A percentile compares a stretch with the other conserved stretches of the same genome.
These are phyloP conservation scores for Termitomyces sp. DNA, from an alignment of 768 basidiomycete species.

Conservation along the genomic window DNA sequence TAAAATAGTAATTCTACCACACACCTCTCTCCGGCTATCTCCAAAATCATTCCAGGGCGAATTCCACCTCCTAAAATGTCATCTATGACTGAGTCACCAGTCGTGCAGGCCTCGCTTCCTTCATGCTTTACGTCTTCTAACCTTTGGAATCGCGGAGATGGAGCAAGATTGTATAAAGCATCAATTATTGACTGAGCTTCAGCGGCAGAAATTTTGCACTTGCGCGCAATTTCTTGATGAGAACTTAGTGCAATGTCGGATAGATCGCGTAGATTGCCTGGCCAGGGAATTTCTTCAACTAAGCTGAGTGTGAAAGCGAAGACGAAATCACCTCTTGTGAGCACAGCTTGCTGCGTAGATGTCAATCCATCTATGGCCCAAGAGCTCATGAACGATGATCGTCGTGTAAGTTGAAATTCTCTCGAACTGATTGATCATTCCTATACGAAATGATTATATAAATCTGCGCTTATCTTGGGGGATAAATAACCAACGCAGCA, in stretches of 20 bases:
- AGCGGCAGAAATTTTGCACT: conserved; percentile 43
- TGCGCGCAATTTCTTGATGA: conserved; percentile 47
- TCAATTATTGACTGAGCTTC: conserved; percentile 49
- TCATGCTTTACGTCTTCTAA: conserved; percentile 33
- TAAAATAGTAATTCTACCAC: not conserved
- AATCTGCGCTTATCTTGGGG: too few species aligned
- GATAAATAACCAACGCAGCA: too few species aligned
- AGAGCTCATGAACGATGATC: not conserved
- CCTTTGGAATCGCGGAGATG: conserved; percentile 29
- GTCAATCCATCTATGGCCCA: conserved; percentile 2
- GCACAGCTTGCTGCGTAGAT: conserved; percentile 4
- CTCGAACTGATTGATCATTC: too few species aligned
- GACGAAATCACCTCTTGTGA: conserved; percentile 25
- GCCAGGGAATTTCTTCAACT: not conserved
- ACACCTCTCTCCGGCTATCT: conserved; percentile 86
- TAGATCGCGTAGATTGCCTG: conserved; percentile 44
- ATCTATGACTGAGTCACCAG: conserved; percentile 72
- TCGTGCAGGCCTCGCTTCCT: conserved; percentile 51
- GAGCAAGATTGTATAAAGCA: conserved; percentile 35
- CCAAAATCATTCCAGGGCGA: conserved; percentile 76
- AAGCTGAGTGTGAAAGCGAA: not conserved
- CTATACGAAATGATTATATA: too few species aligned
- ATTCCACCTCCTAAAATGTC: conserved; percentile 73
- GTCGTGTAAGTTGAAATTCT: too few species aligned
- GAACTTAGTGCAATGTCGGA: conserved; percentile 46